phyloP scores from a whole-genome alignment of 2,329 filamentous ascomycete genomes.

The Helotiales sp. region DNA sequence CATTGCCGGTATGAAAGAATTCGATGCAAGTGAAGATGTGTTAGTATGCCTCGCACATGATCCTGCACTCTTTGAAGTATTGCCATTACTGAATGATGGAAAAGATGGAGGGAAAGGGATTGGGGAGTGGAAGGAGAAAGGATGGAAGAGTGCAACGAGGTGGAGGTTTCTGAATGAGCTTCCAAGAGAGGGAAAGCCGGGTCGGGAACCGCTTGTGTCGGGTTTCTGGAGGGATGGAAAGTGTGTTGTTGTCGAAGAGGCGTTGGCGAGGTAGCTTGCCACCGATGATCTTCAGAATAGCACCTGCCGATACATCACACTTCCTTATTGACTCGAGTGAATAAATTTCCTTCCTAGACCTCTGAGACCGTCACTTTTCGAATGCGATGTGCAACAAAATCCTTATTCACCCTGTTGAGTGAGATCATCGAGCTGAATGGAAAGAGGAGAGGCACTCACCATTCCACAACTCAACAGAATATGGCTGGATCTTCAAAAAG shows the following conservation, averaged over 20 bases:
- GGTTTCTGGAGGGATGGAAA: constrained; percentile 11
- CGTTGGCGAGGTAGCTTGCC: constrained; percentile 7
- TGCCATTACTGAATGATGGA: constrained; percentile 51
- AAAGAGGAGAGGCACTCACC: too few species aligned
- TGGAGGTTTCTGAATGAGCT: constrained; percentile 19
- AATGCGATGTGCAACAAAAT: too few species aligned
- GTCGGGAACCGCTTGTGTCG: constrained; percentile 6
- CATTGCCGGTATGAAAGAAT: constrained; percentile 37
- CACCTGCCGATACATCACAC: too few species aligned
- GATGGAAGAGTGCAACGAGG: constrained; percentile 32
- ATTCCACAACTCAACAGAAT: too few species aligned
- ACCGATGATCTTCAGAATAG: too few species aligned
- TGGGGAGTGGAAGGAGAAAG: constrained; percentile 46
- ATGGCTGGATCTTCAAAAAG: too few species aligned
- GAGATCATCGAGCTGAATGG: too few species aligned
- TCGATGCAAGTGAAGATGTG: constrained; percentile 44
- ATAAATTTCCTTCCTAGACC: too few species aligned
- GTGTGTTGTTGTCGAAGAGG: constrained; percentile 6
- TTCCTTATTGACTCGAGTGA: too few species aligned
- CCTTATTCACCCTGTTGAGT: too few species aligned
- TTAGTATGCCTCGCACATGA: constrained; percentile 49
- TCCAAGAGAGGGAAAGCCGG: constrained; percentile 6
- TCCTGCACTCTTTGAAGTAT: constrained; percentile 39
- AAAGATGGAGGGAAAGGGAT: constrained; percentile 29
- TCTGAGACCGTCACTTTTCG: too few species aligned